Evolutionary conservation across 2,329 filamentous ascomycete species (phyloP), one percentile per base, ranked within the genome.

Genomic region (Arthrobotrys entomopaga): DNA sequence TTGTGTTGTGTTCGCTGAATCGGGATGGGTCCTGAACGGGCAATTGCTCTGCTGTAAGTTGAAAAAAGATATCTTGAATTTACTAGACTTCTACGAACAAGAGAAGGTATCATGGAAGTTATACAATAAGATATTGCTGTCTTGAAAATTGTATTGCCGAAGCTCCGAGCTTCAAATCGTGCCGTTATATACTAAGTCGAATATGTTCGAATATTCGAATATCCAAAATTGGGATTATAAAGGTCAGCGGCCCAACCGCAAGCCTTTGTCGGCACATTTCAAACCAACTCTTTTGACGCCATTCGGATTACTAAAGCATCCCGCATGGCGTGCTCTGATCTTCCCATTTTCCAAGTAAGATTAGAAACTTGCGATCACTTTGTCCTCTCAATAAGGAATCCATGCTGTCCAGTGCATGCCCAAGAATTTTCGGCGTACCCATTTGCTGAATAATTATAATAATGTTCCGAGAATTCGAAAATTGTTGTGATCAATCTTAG

Each of bases 271-370:
- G 13, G 48, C n/a, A 2, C 24, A 69, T 69, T 69, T 69, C 65
- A 56, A 69, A 69, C 56, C 65, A 48, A 22, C 40, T 34, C 42
- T 24, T n/a, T 24, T 60, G 64, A 66, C 64, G 48, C 64, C 64
- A 69, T 60, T 56, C 49, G 16, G 65, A 69, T 69, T 69, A 69
- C 65, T 38, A 69, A 69, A 60, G 54, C 65, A 38, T 40, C 65
- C 65, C 56, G 49, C 56, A 69, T 69, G 60, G 65, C 65, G 65
- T 69, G 65, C 65, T 57, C 38, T 11, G 29, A 34, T 34, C 46
- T 22, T 65, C n/a, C 42, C 16, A 26, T 34, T 10, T 53, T 22
- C 50, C 1, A 5, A 53, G 6, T 15, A 46, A 13, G 29, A 34
- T 34, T 34, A 8, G 10, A 10, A 10, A 7, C 29, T 8, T 8